Percentiles rank a stretch among this genome's conserved stretches.
phyloP scores from a whole-genome alignment of 148 eudicot genomes.

The Simmondsia chinensis region DNA sequence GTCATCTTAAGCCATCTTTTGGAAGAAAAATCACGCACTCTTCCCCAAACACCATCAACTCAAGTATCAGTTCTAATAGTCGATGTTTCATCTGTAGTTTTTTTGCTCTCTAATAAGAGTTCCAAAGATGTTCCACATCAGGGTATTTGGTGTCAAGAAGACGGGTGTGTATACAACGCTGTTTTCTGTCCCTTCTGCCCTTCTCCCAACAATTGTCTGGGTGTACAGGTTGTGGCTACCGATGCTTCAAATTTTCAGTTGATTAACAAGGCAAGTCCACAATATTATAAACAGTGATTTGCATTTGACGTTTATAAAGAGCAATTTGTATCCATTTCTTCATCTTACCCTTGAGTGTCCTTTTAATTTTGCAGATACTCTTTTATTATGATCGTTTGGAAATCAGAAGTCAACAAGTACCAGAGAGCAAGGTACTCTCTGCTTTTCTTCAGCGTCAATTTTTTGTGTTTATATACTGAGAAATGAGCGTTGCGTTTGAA shows the following conservation, averaged over 20 bases:
- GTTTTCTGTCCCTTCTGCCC: conserved; percentile 64
- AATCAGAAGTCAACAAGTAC: conserved; percentile 22
- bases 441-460: neutral
- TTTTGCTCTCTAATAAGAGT: conserved; percentile 25
- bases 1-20: conserved; percentile 34
- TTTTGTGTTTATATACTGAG: conserved; percentile 5
- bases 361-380: conserved; percentile 36
- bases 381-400: conserved; percentile 43
- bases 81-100: conserved; percentile 45
- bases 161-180: conserved; percentile 72
- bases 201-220: conserved; percentile 45
- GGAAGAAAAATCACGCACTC: conserved; percentile 16
- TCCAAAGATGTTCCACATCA: conserved; percentile 31
- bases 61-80: conserved; percentile 33
- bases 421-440: conserved; percentile 30
- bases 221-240: conserved; percentile 71
- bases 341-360: neutral
- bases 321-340: neutral
- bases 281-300: neutral
- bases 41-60: conserved; percentile 12
- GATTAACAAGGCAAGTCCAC: conserved; percentile 51
- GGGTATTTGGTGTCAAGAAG: conserved; percentile 83
- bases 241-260: conserved; percentile 55
- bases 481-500: too few relatives aligned
- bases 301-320: conserved; percentile 7